Evolutionary conservation across 768 basidiomycete species (phyloP).

Genomic region (Amanita thiersii): DNA sequence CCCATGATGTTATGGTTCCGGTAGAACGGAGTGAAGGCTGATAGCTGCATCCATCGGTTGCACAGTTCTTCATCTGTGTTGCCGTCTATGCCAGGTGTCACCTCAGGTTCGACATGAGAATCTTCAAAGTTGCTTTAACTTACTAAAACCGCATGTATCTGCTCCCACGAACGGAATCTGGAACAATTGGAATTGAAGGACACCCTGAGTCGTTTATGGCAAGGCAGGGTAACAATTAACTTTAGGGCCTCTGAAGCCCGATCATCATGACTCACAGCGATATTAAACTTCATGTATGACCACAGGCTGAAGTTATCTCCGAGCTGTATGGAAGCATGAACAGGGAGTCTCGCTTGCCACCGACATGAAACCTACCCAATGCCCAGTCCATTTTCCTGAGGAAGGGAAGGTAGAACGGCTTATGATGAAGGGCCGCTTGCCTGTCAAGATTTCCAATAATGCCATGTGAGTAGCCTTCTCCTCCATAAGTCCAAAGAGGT

Average conservation of each 20-base stretch:
- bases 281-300: conserved; percentile 61
- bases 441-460: conserved; percentile 41
- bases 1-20: conserved; percentile 67
- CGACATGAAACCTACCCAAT: conserved; percentile 42
- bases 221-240: conserved; percentile 5
- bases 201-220: conserved; percentile 35
- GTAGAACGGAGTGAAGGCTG: conserved; percentile 77
- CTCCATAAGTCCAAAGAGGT: conserved; percentile 67
- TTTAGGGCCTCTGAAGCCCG: conserved; percentile 10
- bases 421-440: conserved; percentile 64
- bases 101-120: conserved; percentile 12
- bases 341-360: background rate
- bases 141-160: conserved; percentile 64
- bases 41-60: conserved; percentile 82
- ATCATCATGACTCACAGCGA: conserved; percentile 25
- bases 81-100: conserved; percentile 21
- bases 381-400: conserved; percentile 62
- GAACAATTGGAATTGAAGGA: conserved; percentile 79
- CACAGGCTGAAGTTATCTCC: conserved; percentile 76
- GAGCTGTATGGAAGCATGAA: conserved; percentile 28
- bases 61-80: conserved; percentile 79
- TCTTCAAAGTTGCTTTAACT: conserved; percentile 15
- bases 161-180: conserved; percentile 81
- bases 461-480: conserved; percentile 58
- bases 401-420: conserved; percentile 64